Percentiles rank a stretch among this genome's conserved stretches.
These are phyloP conservation scores for Thelonectria blattea DNA, from an alignment of 2,329 filamentous ascomycete species.

Conservation along the genomic window DNA sequence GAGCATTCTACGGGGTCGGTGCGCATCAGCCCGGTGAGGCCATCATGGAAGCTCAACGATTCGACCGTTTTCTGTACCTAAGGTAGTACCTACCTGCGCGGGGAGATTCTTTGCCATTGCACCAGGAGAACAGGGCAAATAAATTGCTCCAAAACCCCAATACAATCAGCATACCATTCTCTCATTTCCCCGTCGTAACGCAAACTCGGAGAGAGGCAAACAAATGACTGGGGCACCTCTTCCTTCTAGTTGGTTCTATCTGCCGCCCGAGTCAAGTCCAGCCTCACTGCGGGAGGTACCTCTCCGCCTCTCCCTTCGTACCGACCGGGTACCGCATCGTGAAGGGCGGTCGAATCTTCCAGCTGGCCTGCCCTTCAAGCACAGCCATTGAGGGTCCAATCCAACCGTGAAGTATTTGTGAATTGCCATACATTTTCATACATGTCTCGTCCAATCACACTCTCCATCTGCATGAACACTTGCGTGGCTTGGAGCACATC, in stretches of 20 bases:
- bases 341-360: slow-evolving; percentile 35
- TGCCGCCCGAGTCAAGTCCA: neutral
- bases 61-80: neutral
- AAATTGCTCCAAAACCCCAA: neutral
- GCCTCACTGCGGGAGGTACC: too few relatives aligned
- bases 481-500: neutral
- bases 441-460: neutral
- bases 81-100: too few relatives aligned
- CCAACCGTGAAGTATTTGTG: neutral
- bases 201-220: neutral
- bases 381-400: slow-evolving; percentile 6
- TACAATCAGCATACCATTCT: neutral
- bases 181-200: neutral
- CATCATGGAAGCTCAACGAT: slow-evolving; percentile 8
- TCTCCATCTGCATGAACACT: neutral
- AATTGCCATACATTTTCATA: neutral
- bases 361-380: slow-evolving; percentile 20
- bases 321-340: slow-evolving; percentile 9
- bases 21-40: slow-evolving; percentile 4
- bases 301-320: neutral
- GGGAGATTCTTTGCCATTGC: too few relatives aligned
- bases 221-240: neutral
- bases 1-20: slow-evolving; percentile 31
- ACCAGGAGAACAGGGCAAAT: neutral
- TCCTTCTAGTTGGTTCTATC: slow-evolving; percentile 11